These are phyloP conservation scores for Stephania japonica DNA, from an alignment of 164 flowering plant species.

Conservation along the genomic window DNA sequence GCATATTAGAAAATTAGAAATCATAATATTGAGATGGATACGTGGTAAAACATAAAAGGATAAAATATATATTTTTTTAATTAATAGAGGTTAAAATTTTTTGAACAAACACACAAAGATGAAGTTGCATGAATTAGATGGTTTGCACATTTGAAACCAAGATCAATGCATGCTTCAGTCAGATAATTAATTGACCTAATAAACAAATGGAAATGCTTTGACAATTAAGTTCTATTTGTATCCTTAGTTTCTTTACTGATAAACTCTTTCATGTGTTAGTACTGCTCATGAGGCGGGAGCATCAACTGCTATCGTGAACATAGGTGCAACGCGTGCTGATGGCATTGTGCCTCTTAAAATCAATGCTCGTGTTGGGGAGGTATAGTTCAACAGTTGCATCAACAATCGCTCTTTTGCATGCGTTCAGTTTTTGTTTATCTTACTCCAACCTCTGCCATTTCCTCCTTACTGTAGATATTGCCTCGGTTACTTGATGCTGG, in stretches of 20 bases:
- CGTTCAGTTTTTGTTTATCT: not conserved
- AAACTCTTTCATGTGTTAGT: constrained; percentile 21
- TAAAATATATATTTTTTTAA: too few species aligned
- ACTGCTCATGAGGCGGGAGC: constrained; percentile 92
- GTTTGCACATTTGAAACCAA: too few species aligned
- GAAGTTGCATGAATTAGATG: too few species aligned
- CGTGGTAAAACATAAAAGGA: too few species aligned
- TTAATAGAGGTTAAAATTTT: too few species aligned
- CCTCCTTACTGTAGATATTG: constrained; percentile 51
- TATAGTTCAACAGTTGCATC: constrained; percentile 16
- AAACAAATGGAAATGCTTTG: too few species aligned
- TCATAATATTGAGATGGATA: too few species aligned
- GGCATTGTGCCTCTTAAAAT: constrained; percentile 70
- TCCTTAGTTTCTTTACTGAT: not conserved
- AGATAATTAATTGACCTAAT: too few species aligned
- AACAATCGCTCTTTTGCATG: not conserved
- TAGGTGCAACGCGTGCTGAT: constrained; percentile 88
- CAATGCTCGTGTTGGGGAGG: constrained; percentile 87
- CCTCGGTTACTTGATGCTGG: constrained; percentile 66
- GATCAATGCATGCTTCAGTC: too few species aligned
- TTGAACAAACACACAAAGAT: too few species aligned
- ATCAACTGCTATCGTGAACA: constrained; percentile 63
- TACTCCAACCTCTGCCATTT: not conserved
- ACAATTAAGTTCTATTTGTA: too few species aligned
- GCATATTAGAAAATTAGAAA: too few species aligned